Percentiles rank a stretch among this genome's conserved stretches.
These are phyloP conservation scores for Aphanomyces euteiches DNA, from an alignment of 352 stramenopile species.

Conservation along the genomic window DNA sequence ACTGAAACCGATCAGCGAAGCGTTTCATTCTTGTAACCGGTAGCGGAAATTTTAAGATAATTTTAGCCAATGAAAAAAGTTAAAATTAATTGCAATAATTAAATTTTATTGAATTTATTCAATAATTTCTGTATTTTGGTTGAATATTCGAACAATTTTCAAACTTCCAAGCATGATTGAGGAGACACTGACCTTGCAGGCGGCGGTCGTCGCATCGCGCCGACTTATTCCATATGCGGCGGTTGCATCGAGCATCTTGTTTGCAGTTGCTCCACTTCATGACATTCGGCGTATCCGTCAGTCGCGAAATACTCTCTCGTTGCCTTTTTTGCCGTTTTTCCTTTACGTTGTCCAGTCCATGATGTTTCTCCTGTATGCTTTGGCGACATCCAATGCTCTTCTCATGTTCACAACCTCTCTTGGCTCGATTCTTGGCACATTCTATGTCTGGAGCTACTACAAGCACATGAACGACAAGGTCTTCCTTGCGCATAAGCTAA, in stretches of 20 bases:
- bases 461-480: slow-evolving; percentile 47
- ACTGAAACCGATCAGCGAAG: background rate
- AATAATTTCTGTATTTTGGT: too few relatives aligned
- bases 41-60: too few relatives aligned
- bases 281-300: slow-evolving; percentile 44
- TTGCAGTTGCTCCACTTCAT: slow-evolving; percentile 14
- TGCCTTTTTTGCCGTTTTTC: slow-evolving; percentile 76
- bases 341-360: slow-evolving; percentile 81
- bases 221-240: slow-evolving; percentile 14
- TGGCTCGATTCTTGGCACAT: slow-evolving; percentile 49
- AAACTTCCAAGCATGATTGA: too few relatives aligned
- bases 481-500: too few relatives aligned
- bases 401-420: slow-evolving; percentile 59
- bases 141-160: too few relatives aligned
- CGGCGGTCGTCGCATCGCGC: background rate
- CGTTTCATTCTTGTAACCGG: background rate
- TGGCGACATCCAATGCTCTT: slow-evolving; percentile 54
- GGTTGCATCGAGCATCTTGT: slow-evolving; percentile 17
- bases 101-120: too few relatives aligned
- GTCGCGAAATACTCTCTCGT: slow-evolving; percentile 66
- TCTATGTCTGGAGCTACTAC: slow-evolving; percentile 74
- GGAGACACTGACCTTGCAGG: background rate
- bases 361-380: slow-evolving; percentile 77
- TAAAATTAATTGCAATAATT: too few relatives aligned
- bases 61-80: too few relatives aligned